Conservation (phyloP, 495 filamentous ascomycete species). For the Parmelia sp. region DNA sequence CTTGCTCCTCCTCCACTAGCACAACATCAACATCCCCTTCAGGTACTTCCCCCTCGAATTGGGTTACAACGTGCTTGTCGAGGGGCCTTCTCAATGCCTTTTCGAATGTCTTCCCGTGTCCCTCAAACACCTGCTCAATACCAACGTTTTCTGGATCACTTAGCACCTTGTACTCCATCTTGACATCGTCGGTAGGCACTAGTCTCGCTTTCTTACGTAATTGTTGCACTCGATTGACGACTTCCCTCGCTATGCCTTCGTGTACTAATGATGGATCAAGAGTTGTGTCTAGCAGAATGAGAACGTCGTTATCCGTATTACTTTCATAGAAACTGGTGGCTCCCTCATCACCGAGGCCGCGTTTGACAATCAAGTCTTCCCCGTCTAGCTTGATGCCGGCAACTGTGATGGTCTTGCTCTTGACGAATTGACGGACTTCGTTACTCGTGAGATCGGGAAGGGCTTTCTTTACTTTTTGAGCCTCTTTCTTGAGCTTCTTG, state of each 20-base stretch:
- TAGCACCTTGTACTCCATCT: constrained; percentile 74
- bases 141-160: constrained; percentile 72
- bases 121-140: constrained; percentile 65
- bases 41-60: constrained; percentile 55
- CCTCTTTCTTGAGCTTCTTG: constrained; percentile 95
- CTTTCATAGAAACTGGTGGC: constrained; percentile 68
- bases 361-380: constrained; percentile 78
- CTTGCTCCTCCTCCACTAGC: constrained; percentile 80
- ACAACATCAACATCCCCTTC: constrained; percentile 52
- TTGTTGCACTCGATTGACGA: constrained; percentile 76
- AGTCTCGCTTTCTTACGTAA: constrained; percentile 78
- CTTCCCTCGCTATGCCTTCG: constrained; percentile 72
- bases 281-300: constrained; percentile 72
- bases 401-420: constrained; percentile 64
- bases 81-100: constrained; percentile 76
- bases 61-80: constrained; percentile 62
- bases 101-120: constrained; percentile 60
- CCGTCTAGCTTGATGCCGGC: constrained; percentile 75
- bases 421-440: constrained; percentile 67
- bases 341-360: constrained; percentile 62
- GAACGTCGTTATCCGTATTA: constrained; percentile 76
- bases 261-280: constrained; percentile 67
- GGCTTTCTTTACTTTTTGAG: constrained; percentile 81
- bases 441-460: constrained; percentile 71
- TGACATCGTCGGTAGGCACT: constrained; percentile 74